Evolutionary conservation across 148 eudicot genomes (phyloP).

Genomic region (Rhododendron mucronatum): DNA sequence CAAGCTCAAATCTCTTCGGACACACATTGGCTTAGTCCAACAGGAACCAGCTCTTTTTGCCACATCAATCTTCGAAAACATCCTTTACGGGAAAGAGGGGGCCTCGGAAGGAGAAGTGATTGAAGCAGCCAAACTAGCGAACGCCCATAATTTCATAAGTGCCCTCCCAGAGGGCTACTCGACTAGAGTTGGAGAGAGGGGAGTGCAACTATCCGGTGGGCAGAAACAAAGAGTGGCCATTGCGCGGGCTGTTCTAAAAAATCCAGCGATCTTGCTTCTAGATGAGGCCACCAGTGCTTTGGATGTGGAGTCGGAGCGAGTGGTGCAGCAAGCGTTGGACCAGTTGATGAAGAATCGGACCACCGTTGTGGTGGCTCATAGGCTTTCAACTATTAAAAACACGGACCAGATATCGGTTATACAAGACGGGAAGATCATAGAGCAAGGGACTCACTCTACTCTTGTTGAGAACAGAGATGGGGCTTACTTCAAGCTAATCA

Average conservation of each 20-base stretch:
- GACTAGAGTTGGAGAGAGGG: slow-evolving; percentile 89
- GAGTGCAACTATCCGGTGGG: slow-evolving; percentile 93
- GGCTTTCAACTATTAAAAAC: slow-evolving; percentile 82
- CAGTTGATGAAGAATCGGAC: slow-evolving; percentile 87
- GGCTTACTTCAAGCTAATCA: slow-evolving; percentile 18
- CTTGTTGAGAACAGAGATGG: slow-evolving; percentile 18
- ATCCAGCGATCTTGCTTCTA: slow-evolving; percentile 69
- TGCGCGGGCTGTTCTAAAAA: slow-evolving; percentile 81
- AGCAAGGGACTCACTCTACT: slow-evolving; percentile 53
- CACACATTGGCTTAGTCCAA: slow-evolving; percentile 85
- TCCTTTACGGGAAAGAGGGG: slow-evolving; percentile 86
- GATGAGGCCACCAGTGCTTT: slow-evolving; percentile 97
- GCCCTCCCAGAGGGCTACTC: slow-evolving; percentile 91
- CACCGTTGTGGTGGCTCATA: slow-evolving; percentile 79
- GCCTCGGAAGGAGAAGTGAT: slow-evolving; percentile 79
- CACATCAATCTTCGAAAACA: slow-evolving; percentile 85
- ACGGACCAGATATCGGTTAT: slow-evolving; percentile 86
- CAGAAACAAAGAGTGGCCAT: slow-evolving; percentile 98
- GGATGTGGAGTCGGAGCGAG: slow-evolving; percentile 79
- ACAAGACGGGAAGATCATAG: slow-evolving; percentile 80
- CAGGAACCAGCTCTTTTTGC: slow-evolving; percentile 98
- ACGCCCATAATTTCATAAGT: slow-evolving; percentile 87
- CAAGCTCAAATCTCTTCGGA: slow-evolving; percentile 75
- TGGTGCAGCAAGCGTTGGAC: slow-evolving; percentile 86
- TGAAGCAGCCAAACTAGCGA: slow-evolving; percentile 86